Conservation (phyloP, 1,284 basidiomycete genomes). For the Trametes polyzona region DNA sequence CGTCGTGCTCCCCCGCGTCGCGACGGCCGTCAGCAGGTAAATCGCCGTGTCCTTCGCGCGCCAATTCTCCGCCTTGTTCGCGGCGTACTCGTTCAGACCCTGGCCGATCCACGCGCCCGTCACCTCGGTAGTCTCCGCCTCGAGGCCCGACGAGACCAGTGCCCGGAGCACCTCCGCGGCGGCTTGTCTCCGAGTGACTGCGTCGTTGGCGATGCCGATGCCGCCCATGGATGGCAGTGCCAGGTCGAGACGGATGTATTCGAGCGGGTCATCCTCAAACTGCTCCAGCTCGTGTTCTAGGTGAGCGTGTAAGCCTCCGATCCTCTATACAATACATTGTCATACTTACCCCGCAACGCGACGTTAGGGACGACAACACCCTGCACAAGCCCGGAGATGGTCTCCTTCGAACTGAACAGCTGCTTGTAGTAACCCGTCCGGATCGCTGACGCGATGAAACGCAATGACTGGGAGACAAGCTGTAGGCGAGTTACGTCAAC, state of each 20-base stretch:
- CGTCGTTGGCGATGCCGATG: slow-evolving; percentile 46
- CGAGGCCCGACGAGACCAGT: slow-evolving; percentile 79
- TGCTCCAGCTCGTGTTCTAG: slow-evolving; percentile 89
- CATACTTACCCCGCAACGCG: slow-evolving; percentile 59
- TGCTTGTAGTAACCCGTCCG: slow-evolving; percentile 80
- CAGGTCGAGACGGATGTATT: slow-evolving; percentile 92
- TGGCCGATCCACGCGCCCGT: slow-evolving; percentile 82
- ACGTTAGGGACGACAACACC: slow-evolving; percentile 96
- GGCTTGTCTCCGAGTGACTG: slow-evolving; percentile 85
- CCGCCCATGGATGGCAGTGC: slow-evolving; percentile 59
- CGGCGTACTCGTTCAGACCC: slow-evolving; percentile 72
- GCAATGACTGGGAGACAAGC: slow-evolving; percentile 92
- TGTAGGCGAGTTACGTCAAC: slow-evolving; percentile 36
- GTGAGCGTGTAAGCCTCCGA: background rate
- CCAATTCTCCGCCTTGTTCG: slow-evolving; percentile 78
- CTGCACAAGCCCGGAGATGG: slow-evolving; percentile 83
- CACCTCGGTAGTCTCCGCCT: slow-evolving; percentile 84
- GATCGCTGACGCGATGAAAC: slow-evolving; percentile 93
- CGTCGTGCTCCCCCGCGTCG: slow-evolving; percentile 84
- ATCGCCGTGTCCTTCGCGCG: slow-evolving; percentile 96
- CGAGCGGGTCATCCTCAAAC: slow-evolving; percentile 97
- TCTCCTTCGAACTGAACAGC: slow-evolving; percentile 75
- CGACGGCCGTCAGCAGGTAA: slow-evolving; percentile 91
- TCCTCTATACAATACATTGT: background rate
- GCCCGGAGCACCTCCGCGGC: slow-evolving; percentile 93